Evolutionary conservation across 2,329 filamentous ascomycete species (phyloP).

Genomic region (Didymella segeticola): DNA sequence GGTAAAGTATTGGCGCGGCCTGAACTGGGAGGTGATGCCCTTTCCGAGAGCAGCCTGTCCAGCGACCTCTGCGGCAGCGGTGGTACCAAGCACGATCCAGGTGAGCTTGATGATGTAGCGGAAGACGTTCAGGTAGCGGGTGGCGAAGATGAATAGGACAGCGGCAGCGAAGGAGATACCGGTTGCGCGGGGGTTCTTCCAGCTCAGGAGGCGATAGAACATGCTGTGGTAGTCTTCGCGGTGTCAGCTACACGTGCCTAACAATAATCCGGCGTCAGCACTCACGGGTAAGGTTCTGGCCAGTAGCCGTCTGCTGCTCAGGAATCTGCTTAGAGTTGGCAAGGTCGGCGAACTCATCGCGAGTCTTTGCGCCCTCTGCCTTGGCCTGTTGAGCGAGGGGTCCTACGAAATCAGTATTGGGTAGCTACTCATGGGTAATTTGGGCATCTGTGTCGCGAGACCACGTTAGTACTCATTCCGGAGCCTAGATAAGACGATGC

Average conservation of each 20-base stretch:
- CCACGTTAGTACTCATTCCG: constrained; percentile 33
- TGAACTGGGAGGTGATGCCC: constrained; percentile 66
- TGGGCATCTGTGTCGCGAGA: constrained; percentile 39
- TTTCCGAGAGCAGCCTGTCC: constrained; percentile 63
- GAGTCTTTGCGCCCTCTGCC: constrained; percentile 62
- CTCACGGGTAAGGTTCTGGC: constrained; percentile 68
- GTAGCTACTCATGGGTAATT: constrained; percentile 21
- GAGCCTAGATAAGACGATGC: constrained; percentile 2
- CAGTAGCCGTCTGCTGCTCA: constrained; percentile 62
- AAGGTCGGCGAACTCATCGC: constrained; percentile 64
- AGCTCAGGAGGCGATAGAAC: constrained; percentile 71
- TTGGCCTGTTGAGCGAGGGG: constrained; percentile 65
- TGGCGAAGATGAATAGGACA: constrained; percentile 66
- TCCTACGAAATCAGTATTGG: constrained; percentile 49
- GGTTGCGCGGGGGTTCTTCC: constrained; percentile 71
- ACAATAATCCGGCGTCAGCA: constrained; percentile 7
- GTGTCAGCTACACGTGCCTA: constrained; percentile 20
- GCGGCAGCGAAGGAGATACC: constrained; percentile 64
- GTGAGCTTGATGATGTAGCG: constrained; percentile 67
- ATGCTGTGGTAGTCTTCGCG: constrained; percentile 68
- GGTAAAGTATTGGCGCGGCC: constrained; percentile 70
- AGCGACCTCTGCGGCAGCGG: constrained; percentile 63
- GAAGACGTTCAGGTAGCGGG: constrained; percentile 67
- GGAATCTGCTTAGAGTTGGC: constrained; percentile 62
- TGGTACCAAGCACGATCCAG: constrained; percentile 66